Conservation (phyloP, 1,139 yeast species). For the Yamadazyma buinensis region DNA sequence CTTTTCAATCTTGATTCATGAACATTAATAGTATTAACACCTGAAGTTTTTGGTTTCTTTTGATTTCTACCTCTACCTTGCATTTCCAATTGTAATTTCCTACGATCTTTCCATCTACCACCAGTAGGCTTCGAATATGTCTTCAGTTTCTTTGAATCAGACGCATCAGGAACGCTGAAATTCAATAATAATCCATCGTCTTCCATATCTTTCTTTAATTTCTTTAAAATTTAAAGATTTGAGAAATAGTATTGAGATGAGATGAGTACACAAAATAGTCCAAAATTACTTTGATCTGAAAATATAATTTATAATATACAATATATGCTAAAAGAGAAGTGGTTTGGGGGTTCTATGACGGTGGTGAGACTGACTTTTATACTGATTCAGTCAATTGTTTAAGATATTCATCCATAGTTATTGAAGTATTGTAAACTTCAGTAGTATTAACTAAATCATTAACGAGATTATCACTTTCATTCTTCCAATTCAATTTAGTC, state of each 20-base stretch:
- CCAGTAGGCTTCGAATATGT: constrained; percentile 48
- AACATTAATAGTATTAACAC: constrained; percentile 36
- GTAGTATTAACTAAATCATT: background rate
- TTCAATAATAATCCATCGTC: constrained; percentile 71
- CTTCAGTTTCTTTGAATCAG: constrained; percentile 7
- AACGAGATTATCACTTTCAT: constrained; percentile 7
- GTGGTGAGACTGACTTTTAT: too few relatives aligned
- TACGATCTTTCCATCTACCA: constrained; percentile 78
- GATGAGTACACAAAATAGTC: constrained; percentile 1
- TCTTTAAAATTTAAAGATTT: background rate
- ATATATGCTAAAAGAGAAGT: background rate
- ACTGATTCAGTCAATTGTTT: constrained; percentile 5
- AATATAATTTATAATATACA: background rate
- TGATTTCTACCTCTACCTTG: constrained; percentile 44
- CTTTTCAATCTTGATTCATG: constrained; percentile 18
- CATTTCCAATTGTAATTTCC: constrained; percentile 49
- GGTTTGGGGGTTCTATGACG: background rate
- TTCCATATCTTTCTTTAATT: constrained; percentile 21
- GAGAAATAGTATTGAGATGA: constrained; percentile 6
- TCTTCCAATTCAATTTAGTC: constrained; percentile 46
- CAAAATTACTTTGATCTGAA: too few relatives aligned
- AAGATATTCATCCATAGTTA: constrained; percentile 8
- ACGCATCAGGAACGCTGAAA: constrained; percentile 37
- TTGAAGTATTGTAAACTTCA: too few relatives aligned
- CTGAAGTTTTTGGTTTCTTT: constrained; percentile 23